Percentiles rank a stretch among this genome's conserved stretches.
These are phyloP conservation scores for Diaporthe destruens DNA, from an alignment of 2,329 filamentous ascomycete genomes.

Conservation along the genomic window DNA sequence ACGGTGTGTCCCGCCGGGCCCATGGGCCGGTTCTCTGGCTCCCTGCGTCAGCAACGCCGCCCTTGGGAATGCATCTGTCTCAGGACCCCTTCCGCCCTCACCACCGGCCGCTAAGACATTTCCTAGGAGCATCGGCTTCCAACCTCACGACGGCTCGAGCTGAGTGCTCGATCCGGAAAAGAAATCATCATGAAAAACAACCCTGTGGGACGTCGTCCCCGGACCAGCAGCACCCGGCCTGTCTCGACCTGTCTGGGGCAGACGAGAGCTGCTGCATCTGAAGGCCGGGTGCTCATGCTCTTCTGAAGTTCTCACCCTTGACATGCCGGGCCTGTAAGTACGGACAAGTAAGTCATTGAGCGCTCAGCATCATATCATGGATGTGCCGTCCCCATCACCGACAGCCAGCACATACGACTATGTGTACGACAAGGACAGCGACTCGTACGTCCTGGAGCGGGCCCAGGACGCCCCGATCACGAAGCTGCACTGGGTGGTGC, in stretches of 20 bases:
- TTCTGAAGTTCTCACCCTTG: background rate
- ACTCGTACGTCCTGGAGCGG: conserved; percentile 5
- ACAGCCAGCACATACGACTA: conserved; percentile 34
- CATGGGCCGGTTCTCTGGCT: background rate
- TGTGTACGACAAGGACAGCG: conserved; percentile 38
- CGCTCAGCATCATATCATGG: conserved; percentile 36
- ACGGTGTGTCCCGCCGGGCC: background rate
- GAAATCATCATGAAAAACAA: conserved; percentile 31
- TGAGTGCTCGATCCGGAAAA: conserved; percentile 14
- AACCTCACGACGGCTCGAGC: conserved; percentile 40
- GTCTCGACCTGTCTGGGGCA: background rate
- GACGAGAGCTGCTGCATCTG: background rate
- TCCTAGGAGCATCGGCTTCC: conserved; percentile 15
- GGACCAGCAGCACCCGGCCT: background rate
- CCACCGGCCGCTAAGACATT: conserved; percentile 17
- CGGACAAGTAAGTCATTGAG: background rate
- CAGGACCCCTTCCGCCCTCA: conserved; percentile 17
- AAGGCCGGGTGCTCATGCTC: background rate
- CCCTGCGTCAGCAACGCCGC: conserved; percentile 27
- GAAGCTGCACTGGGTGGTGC: conserved; percentile 32
- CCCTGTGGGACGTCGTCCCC: background rate
- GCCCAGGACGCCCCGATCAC: background rate
- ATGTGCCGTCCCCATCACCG: conserved; percentile 30
- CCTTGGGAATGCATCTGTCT: conserved; percentile 41
- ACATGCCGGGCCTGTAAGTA: conserved; percentile 21